These are phyloP conservation scores for Aureobasidium sp. DNA, from an alignment of 2,329 filamentous ascomycete species.

Conservation along the genomic window DNA sequence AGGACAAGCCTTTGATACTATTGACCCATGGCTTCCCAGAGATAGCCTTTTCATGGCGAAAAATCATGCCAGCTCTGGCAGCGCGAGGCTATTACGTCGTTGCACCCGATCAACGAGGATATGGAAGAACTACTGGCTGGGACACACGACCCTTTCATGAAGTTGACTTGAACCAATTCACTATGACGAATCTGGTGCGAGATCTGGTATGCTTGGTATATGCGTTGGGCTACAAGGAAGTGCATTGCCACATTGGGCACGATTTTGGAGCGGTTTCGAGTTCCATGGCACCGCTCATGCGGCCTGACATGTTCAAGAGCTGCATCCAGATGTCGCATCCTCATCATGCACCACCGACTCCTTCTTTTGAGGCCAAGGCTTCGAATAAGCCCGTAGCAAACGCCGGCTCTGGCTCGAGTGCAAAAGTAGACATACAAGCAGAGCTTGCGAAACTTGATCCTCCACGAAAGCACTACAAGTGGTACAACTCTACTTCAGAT, in stretches of 20 bases:
- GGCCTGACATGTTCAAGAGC: slow-evolving; percentile 58
- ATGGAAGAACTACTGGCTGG: slow-evolving; percentile 59
- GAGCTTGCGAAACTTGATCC: slow-evolving; percentile 48
- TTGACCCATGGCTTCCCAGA: slow-evolving; percentile 63
- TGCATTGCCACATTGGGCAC: slow-evolving; percentile 56
- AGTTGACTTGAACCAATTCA: slow-evolving; percentile 52
- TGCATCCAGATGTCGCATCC: slow-evolving; percentile 61
- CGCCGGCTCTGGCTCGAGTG: not conserved
- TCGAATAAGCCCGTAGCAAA: not conserved
- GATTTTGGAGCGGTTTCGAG: slow-evolving; percentile 60
- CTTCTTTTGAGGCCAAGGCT: slow-evolving; percentile 44
- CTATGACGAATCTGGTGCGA: slow-evolving; percentile 52
- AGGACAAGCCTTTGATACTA: slow-evolving; percentile 49
- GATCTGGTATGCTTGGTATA: slow-evolving; percentile 57
- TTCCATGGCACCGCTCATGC: slow-evolving; percentile 52
- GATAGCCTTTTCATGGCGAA: slow-evolving; percentile 63
- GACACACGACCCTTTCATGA: slow-evolving; percentile 44
- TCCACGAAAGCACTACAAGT: slow-evolving; percentile 64
- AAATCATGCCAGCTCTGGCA: slow-evolving; percentile 54
- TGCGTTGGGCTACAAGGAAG: slow-evolving; percentile 52
- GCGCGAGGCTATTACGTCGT: slow-evolving; percentile 57
- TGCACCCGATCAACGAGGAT: slow-evolving; percentile 61
- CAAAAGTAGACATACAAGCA: slow-evolving; percentile 44
- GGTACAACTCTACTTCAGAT: slow-evolving; percentile 50
- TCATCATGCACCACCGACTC: slow-evolving; percentile 46